Conservation (phyloP, 2,329 filamentous ascomycete genomes). For the Alternaria hordeiaustralica region DNA sequence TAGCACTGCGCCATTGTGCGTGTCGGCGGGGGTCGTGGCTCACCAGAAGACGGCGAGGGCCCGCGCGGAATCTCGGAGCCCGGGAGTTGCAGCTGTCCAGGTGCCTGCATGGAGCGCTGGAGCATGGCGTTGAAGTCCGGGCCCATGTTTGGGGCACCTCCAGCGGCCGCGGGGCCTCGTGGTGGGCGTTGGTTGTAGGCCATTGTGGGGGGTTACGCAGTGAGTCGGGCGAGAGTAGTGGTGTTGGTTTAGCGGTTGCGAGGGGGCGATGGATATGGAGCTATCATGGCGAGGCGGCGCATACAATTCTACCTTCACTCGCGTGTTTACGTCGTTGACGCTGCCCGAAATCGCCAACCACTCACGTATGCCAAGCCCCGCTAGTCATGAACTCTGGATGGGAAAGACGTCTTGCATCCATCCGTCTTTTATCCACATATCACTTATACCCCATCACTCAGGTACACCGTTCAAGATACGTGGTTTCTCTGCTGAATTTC, state of each 20-base stretch:
- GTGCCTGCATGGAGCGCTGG: conserved; percentile 44
- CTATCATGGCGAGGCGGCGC: conserved; percentile 41
- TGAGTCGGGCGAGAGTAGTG: conserved; percentile 4
- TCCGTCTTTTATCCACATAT: background rate
- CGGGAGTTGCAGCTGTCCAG: conserved; percentile 28
- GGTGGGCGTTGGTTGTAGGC: conserved; percentile 37
- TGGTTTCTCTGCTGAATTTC: no score
- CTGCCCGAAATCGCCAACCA: conserved; percentile 22
- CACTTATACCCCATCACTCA: no score
- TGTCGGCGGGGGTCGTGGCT: conserved; percentile 5
- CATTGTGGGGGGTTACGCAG: conserved; percentile 23
- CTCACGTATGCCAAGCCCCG: conserved; percentile 20
- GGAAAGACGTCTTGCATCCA: background rate
- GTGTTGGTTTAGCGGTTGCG: conserved; percentile 27
- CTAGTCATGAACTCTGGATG: conserved; percentile 9
- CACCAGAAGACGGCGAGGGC: conserved; percentile 37
- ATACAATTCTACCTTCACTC: conserved; percentile 24
- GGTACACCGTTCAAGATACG: no score
- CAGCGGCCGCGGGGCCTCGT: conserved; percentile 39
- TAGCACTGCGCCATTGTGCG: conserved; percentile 17
- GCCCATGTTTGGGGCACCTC: conserved; percentile 37
- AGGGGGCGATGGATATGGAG: conserved; percentile 20
- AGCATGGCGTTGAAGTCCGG: conserved; percentile 48
- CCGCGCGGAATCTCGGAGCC: conserved; percentile 31
- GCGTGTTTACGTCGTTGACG: conserved; percentile 15